A percentile compares a stretch with the other conserved stretches of the same genome.
These are phyloP conservation scores for Fraxinus pennsylvanica DNA, from an alignment of 257 asterid species.

Conservation along the genomic window DNA sequence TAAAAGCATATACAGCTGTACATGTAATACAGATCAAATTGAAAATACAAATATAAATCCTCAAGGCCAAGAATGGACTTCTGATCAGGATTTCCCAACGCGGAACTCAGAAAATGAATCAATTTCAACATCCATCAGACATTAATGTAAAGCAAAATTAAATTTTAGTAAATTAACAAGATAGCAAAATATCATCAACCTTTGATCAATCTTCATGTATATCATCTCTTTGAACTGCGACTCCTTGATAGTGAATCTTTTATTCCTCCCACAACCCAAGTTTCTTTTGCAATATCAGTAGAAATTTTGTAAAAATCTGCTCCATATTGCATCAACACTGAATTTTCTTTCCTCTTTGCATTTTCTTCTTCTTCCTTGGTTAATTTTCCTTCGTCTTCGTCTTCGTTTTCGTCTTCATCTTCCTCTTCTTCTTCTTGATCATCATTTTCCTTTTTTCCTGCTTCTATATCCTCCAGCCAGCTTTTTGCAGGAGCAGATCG, in stretches of 20 bases:
- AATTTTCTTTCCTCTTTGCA: conserved; percentile 33
- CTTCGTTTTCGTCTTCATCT: neutral
- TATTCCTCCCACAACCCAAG: conserved; percentile 73
- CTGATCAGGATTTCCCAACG: conserved; percentile 11
- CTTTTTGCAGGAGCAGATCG: conserved; percentile 86
- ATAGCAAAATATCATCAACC: neutral
- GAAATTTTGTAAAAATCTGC: conserved; percentile 53
- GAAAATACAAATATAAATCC: conserved; percentile 21
- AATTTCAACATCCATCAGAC: conserved; percentile 4
- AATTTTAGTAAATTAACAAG: neutral
- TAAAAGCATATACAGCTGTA: conserved; percentile 9
- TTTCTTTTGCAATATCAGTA: conserved; percentile 59
- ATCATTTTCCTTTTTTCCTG: conserved; percentile 25
- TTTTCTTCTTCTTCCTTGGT: conserved; percentile 4
- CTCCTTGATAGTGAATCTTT: conserved; percentile 62
- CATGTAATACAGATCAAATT: conserved; percentile 23
- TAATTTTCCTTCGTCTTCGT: neutral
- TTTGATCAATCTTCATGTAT: conserved; percentile 2
- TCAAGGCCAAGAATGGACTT: neutral
- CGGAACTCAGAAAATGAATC: conserved; percentile 16
- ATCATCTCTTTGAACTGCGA: conserved; percentile 75
- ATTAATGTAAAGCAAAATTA: neutral
- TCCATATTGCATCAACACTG: conserved; percentile 54
- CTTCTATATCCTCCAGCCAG: conserved; percentile 58
- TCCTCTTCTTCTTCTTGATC: conserved; percentile 11